Evolutionary conservation across 768 basidiomycete species (phyloP).

Genomic region (Trametes punicea): DNA sequence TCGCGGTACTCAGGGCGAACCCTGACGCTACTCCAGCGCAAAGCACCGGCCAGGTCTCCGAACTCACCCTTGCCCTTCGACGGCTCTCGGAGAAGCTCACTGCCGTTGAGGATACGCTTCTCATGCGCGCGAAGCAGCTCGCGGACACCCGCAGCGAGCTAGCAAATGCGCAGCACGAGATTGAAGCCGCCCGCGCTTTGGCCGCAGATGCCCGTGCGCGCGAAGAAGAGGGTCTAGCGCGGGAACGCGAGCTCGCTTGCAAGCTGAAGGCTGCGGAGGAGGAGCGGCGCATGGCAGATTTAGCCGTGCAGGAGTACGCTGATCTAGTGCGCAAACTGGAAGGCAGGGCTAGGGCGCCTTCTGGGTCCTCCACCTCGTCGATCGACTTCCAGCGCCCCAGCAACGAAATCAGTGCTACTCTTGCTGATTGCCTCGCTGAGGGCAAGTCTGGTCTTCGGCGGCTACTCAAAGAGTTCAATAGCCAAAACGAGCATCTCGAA

Average conservation of each 20-base stretch:
- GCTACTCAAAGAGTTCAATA: slow-evolving; percentile 47
- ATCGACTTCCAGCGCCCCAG: slow-evolving; percentile 7
- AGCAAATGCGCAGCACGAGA: slow-evolving; percentile 37
- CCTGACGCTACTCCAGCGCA: slow-evolving; percentile 43
- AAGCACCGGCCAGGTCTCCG: slow-evolving; percentile 38
- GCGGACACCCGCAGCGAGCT: slow-evolving; percentile 42
- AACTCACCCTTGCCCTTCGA: slow-evolving; percentile 68
- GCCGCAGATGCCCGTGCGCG: slow-evolving; percentile 50
- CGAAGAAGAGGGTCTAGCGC: slow-evolving; percentile 49
- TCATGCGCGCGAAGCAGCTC: slow-evolving; percentile 47
- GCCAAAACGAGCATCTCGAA: slow-evolving; percentile 45
- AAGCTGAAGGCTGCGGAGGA: slow-evolving; percentile 50
- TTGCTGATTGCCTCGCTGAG: slow-evolving; percentile 38
- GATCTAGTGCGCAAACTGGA: slow-evolving; percentile 68
- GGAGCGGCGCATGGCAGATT: slow-evolving; percentile 58
- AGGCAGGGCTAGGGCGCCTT: slow-evolving; percentile 34
- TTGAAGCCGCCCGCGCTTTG: slow-evolving; percentile 53
- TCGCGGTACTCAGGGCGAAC: slow-evolving; percentile 50
- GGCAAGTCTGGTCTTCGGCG: slow-evolving; percentile 47
- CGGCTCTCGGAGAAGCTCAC: slow-evolving; percentile 66
- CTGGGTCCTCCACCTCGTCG: slow-evolving; percentile 10
- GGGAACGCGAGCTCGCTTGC: slow-evolving; percentile 48
- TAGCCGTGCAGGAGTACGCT: slow-evolving; percentile 70
- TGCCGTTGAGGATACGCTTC: slow-evolving; percentile 54
- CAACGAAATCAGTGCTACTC: slow-evolving; percentile 18